Percentiles rank a stretch among this genome's conserved stretches.
Conservation (phyloP, 352 stramenopile genomes). For the Elongisporangium senticosum region DNA sequence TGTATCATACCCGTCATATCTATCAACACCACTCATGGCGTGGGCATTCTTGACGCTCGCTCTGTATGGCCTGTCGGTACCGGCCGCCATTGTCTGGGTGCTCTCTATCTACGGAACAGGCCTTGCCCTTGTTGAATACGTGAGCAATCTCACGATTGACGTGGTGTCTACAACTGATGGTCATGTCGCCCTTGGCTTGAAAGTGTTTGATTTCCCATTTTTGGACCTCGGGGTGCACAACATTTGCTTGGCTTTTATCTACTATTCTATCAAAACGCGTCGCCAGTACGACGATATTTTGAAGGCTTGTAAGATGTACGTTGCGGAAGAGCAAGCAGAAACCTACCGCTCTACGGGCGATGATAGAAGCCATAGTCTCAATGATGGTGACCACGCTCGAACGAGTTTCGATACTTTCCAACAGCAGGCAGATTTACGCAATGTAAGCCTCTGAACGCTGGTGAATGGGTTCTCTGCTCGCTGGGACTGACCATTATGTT, state of each 20-base stretch:
- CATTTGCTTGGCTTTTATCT: conserved; percentile 71
- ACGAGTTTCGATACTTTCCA: conserved; percentile 29
- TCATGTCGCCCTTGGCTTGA: conserved; percentile 56
- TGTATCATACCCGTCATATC: conserved; percentile 81
- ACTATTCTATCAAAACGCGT: conserved; percentile 69
- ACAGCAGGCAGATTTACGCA: conserved; percentile 42
- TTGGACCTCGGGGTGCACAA: conserved; percentile 74
- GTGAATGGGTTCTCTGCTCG: not conserved
- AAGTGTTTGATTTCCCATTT: conserved; percentile 68
- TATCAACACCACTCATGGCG: conserved; percentile 52
- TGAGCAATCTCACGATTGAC: conserved; percentile 57
- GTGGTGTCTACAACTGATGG: conserved; percentile 26
- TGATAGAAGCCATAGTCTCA: not conserved
- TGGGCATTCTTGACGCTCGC: conserved; percentile 64
- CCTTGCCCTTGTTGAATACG: conserved; percentile 55
- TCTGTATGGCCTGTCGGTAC: conserved; percentile 50
- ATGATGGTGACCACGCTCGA: conserved; percentile 13
- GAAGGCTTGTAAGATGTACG: not conserved
- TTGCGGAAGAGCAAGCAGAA: conserved; percentile 9
- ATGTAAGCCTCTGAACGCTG: conserved; percentile 20
- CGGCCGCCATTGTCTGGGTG: conserved; percentile 46
- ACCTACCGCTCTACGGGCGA: not conserved
- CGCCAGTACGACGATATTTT: conserved; percentile 73
- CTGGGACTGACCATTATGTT: not conserved
- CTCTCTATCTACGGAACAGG: conserved; percentile 60